phyloP scores from a whole-genome alignment of 2,329 filamentous ascomycete genomes.

The Fusarium papillatum region DNA sequence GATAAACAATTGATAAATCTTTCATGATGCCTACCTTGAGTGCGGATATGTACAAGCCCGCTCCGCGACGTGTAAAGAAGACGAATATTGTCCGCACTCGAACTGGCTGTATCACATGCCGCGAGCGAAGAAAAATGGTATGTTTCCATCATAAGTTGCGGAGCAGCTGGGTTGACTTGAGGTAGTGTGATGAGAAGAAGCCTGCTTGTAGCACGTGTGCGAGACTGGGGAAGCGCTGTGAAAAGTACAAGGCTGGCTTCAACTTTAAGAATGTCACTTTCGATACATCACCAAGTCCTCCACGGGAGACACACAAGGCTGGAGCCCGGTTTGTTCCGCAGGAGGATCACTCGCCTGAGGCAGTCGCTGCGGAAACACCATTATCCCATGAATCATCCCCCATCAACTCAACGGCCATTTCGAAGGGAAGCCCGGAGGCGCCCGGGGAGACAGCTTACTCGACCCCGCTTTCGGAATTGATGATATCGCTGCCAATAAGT shows the following conservation, averaged over 20 bases:
- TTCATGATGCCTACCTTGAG: neutral
- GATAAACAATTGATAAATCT: neutral
- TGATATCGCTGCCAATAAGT: neutral
- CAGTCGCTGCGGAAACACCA: neutral
- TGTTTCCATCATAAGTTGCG: neutral
- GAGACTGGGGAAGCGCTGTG: slow-evolving; percentile 16
- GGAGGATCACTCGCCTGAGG: neutral
- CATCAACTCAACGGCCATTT: neutral
- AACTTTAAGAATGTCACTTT: slow-evolving; percentile 10
- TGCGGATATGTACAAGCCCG: slow-evolving; percentile 39
- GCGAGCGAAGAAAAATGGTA: slow-evolving; percentile 36
- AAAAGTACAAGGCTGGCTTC: slow-evolving; percentile 3
- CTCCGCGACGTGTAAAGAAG: slow-evolving; percentile 35
- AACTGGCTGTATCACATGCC: slow-evolving; percentile 34
- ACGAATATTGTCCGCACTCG: slow-evolving; percentile 38
- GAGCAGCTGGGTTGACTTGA: neutral
- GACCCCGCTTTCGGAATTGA: neutral
- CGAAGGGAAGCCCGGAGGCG: neutral
- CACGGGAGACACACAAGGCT: neutral
- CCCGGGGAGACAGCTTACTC: neutral
- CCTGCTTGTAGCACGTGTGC: slow-evolving; percentile 24
- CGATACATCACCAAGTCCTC: neutral
- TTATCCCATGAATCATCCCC: neutral
- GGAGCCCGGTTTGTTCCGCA: neutral
- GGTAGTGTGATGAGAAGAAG: slow-evolving; percentile 28